phyloP scores from a whole-genome alignment of 2,329 filamentous ascomycete genomes.

The Fusarium odoratissimum region DNA sequence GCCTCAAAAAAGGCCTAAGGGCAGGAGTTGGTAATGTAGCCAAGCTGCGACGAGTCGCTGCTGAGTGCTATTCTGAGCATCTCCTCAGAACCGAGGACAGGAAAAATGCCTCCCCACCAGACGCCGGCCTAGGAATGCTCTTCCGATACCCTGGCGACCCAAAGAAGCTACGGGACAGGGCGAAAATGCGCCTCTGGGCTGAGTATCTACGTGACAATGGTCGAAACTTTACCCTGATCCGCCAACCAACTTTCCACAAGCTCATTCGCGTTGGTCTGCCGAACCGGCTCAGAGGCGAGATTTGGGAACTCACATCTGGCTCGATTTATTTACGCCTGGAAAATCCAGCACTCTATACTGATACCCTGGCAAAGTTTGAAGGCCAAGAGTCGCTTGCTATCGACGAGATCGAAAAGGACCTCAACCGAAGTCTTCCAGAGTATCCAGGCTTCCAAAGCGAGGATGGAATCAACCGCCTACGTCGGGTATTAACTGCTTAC shows the following conservation, averaged over 20 bases:
- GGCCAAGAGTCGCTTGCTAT: conserved; percentile 94
- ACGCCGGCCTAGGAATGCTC: conserved; percentile 90
- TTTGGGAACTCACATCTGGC: conserved; percentile 95
- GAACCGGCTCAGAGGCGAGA: conserved; percentile 90
- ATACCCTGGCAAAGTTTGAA: conserved; percentile 85
- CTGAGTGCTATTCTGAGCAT: conserved; percentile 93
- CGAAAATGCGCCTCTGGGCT: conserved; percentile 97
- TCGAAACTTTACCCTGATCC: conserved; percentile 88
- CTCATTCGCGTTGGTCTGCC: conserved; percentile 94
- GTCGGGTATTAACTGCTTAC: conserved; percentile 93
- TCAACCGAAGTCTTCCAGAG: conserved; percentile 95
- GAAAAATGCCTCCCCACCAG: conserved; percentile 72
- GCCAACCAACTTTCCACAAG: conserved; percentile 97
- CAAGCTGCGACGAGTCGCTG: conserved; percentile 82
- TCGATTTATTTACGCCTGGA: conserved; percentile 90
- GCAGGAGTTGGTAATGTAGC: conserved; percentile 89
- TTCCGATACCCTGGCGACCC: conserved; percentile 96
- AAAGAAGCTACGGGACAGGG: conserved; percentile 91
- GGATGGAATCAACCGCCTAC: conserved; percentile 89
- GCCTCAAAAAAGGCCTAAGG: conserved; percentile 88
- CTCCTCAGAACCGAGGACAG: conserved; percentile 72
- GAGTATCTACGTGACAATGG: conserved; percentile 97
- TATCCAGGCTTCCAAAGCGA: conserved; percentile 98
- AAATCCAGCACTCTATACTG: conserved; percentile 82
- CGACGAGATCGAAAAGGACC: conserved; percentile 98